Base-by-base conservation (phyloP, 148 eudicot species). In the Dysphania ambrosioides region DNA sequence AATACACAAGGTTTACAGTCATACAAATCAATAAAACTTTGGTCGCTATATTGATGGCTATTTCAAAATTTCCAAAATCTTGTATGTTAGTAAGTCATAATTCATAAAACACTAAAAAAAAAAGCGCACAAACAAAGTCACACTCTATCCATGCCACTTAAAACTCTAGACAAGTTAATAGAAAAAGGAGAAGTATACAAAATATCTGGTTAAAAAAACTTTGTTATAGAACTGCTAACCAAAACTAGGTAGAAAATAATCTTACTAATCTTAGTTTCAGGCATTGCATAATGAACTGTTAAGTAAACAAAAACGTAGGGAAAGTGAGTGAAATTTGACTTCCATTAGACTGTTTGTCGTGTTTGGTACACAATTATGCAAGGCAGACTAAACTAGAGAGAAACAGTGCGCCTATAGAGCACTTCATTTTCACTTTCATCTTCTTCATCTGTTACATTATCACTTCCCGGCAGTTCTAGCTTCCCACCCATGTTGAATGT, bases 371-470 rank as follows among this genome's bases (percentile, higher is more conserved):
- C 5, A 41, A 15, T 51, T 38, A 71, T 26, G 49, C n/a, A 71
- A 75, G 51, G 44, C 19, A 64, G 42, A 76, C 70, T 78, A 72
- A 29, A 71, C 80, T 85, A 89, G 34, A 94, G 81, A 27, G 97
- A 89, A 77, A 94, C 93, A 67, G 98, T 95, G 59, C 92, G 93
- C 73, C 91, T 88, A 67, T 90, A 88, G 60, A 95, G 96, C 72
- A 83, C 85, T 86, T 92, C 98, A 79, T 92, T 92, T 30, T 95
- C 98, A 74, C 97, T 95, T 74, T 95, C 97, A 80, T 87, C 91
- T 53, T 88, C 93, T 75, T 85, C 93, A 63, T 88, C 96, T 1
- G 85, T 78, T 29, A 85, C 79, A 85, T 81, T 61, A 40, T 84
- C 85, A 80, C 58, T 83, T 34, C 96, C 87, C 3, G 97, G 96